Evolutionary conservation across 306 rosid species (phyloP), one percentile per base, ranked within the genome.

Genomic region (Notholithocarpus densiflorus): DNA sequence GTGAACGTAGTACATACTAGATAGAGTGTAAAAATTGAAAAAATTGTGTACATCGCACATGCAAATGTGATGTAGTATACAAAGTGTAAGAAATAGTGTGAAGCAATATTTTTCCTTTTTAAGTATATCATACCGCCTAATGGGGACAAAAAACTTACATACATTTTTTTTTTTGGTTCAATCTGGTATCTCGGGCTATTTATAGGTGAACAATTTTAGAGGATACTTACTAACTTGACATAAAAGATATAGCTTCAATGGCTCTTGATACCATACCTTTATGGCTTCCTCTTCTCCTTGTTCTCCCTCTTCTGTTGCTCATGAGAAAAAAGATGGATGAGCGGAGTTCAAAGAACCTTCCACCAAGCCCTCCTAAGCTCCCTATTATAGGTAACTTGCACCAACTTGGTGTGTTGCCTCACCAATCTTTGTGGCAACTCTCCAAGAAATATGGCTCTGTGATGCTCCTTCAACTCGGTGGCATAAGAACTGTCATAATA

Each of bases 341-440:
- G 0, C 8, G 2, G 1, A 34, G 10, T 54, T 40, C 40, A 6
- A 60, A 43, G 7, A 5, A 1, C 1, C 5, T 54, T 37, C 87
- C 85, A 1, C 87, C 87, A 4, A 55, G 79, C 60, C 89, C 87
- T 54, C 81, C 89, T 1, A 74, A 45, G 87, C 83, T 86, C 27
- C 87, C 87, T 5, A 21, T 83, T 6, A 78, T 81, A 20, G 87
- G 89, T 1, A 86, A 86, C 71, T 29, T 86, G 17, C 84, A 82
- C 69, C 80, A 82, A 51, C 23, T 86, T 15, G 86, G 90, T 2
- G 8, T 73, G 2, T 52, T 80, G 18, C 70, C 80, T 0, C 90
- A 84, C 32, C 31, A 40, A 10, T 75, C 85, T 40, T 9, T 76
- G 4, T n/a, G 71, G 74, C 59, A 11, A 8, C 84, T 87, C 31